Base-by-base conservation (phyloP, 2,329 filamentous ascomycete species). In the Hymenotorrendiella dingleyae region DNA sequence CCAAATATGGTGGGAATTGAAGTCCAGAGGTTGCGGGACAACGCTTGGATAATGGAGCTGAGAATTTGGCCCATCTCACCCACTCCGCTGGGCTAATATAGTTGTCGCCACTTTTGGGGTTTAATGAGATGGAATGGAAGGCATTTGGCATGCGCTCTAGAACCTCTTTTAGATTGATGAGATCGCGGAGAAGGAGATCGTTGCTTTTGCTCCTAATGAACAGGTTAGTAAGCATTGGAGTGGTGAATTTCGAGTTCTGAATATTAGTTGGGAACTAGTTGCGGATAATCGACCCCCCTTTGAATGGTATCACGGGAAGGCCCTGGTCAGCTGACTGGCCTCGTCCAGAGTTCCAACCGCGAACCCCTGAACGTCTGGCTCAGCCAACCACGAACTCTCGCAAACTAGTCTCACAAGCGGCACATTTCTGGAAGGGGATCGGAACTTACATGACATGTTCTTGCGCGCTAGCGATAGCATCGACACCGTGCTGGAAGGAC, bases 371-470 rank as follows among this genome's bases (percentile, higher is more conserved):
- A n/a, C n/a, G n/a, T n/a, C n/a, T n/a, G n/a, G n/a, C n/a, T n/a
- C n/a, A n/a, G n/a, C n/a, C n/a, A n/a, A n/a, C n/a, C n/a, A n/a
- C n/a, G n/a, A n/a, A n/a, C n/a, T n/a, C n/a, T n/a, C n/a, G n/a
- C n/a, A n/a, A n/a, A n/a, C n/a, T n/a, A n/a, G n/a, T n/a, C n/a
- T n/a, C n/a, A n/a, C n/a, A n/a, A n/a, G n/a, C n/a, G n/a, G n/a
- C n/a, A n/a, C n/a, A n/a, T n/a, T n/a, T n/a, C n/a, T n/a, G n/a
- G n/a, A n/a, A n/a, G n/a, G n/a, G n/a, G n/a, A n/a, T n/a, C n/a
- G n/a, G n/a, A n/a, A n/a, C n/a, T n/a, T 68, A 72, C 71, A 75
- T 74, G 36, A 75, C 72, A 30, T 70, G 64, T 44, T 76, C 73
- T 54, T 76, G 73, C 28, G 71, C 75, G 2, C 67, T 67, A 1